A percentile compares a stretch with the other conserved stretches of the same genome.
phyloP scores from a whole-genome alignment of 257 asterid genomes.

The Leptodermis oblonga region DNA sequence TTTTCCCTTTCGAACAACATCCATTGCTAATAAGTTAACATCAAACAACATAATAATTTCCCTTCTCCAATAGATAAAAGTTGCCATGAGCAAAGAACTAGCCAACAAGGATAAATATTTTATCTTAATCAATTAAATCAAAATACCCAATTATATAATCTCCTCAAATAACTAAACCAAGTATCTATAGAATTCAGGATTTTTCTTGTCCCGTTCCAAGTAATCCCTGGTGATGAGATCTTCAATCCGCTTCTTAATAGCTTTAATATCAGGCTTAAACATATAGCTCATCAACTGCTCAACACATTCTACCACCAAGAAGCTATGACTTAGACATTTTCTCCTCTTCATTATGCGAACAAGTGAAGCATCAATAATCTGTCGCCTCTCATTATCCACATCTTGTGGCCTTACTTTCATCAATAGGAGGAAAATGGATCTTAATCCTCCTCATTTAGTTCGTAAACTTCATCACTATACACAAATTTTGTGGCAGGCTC shows the following conservation, averaged over 20 bases:
- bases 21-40: no score
- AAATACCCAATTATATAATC: no score
- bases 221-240: slow-evolving; percentile 44
- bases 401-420: slow-evolving; percentile 51
- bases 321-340: slow-evolving; percentile 42
- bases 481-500: slow-evolving; percentile 40
- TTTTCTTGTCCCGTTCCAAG: slow-evolving; percentile 46
- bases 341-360: slow-evolving; percentile 62
- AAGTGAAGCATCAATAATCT: slow-evolving; percentile 47
- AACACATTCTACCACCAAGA: slow-evolving; percentile 47
- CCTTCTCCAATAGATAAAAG: no score
- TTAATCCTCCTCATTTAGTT: slow-evolving; percentile 56
- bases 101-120: no score
- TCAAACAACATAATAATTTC: no score
- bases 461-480: slow-evolving; percentile 31
- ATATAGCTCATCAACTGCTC: slow-evolving; percentile 43
- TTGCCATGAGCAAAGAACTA: no score
- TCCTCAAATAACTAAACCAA: slow-evolving; percentile 36
- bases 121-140: no score
- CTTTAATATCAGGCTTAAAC: slow-evolving; percentile 59
- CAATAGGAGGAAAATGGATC: slow-evolving; percentile 50
- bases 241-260: slow-evolving; percentile 53
- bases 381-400: slow-evolving; percentile 47
- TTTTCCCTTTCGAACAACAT: no score
- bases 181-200: slow-evolving; percentile 40